phyloP scores from a whole-genome alignment of 352 stramenopile genomes.

The Phytopythium cucurbitacearum region DNA sequence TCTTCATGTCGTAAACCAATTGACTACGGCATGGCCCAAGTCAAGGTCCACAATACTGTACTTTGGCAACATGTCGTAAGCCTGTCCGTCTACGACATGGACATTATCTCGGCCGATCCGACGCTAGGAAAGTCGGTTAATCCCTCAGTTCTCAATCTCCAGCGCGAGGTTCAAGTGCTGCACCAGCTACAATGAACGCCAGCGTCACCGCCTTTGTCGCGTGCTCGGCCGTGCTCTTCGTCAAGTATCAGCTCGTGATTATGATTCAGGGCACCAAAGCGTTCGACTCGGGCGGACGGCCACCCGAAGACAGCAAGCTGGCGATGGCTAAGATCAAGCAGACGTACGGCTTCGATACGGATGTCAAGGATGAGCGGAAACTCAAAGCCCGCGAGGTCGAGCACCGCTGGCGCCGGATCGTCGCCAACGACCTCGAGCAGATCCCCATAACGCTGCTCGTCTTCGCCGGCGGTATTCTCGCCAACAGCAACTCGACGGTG shows the following conservation, averaged over 20 bases:
- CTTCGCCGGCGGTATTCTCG: conserved; percentile 40
- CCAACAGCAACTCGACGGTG: conserved; percentile 27
- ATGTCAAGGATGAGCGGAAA: conserved; percentile 19
- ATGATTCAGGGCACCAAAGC: conserved; percentile 30
- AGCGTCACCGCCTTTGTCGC: conserved; percentile 31
- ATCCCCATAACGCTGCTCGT: conserved; percentile 51
- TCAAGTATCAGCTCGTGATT: conserved; percentile 34
- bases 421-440: conserved; percentile 59
- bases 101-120: no score
- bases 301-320: conserved; percentile 30
- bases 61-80: no score
- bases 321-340: conserved; percentile 23
- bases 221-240: conserved; percentile 28
- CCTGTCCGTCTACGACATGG: no score
- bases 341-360: conserved; percentile 24
- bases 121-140: no score
- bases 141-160: no score
- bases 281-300: conserved; percentile 29
- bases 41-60: no score
- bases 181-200: conserved; percentile 8
- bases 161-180: no score
- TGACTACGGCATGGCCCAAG: no score
- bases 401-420: conserved; percentile 46
- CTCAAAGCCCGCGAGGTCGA: conserved; percentile 23
- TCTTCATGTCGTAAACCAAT: no score